Percentiles rank a stretch among this genome's conserved stretches.
Evolutionary conservation across 108 stramenopile genomes (phyloP).

Genomic region (Skeletonema tropicum): DNA sequence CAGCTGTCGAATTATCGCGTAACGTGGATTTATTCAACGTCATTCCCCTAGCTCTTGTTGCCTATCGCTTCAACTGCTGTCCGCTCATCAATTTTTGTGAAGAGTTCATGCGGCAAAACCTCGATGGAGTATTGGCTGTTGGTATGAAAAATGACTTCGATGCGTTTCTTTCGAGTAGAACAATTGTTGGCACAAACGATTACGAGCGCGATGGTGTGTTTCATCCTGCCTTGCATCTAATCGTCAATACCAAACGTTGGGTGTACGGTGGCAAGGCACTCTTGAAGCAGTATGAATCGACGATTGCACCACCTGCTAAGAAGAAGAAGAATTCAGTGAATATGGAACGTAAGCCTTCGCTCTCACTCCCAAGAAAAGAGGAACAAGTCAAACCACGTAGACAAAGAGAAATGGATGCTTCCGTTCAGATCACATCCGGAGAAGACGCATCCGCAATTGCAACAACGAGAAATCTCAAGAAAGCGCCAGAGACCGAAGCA

Average conservation of each 20-base stretch:
- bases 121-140: slow-evolving; percentile 81
- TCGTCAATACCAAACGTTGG: slow-evolving; percentile 38
- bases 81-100: slow-evolving; percentile 63
- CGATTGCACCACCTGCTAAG: not conserved
- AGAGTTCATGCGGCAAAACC: slow-evolving; percentile 69
- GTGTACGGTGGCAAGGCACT: slow-evolving; percentile 15
- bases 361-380: not conserved
- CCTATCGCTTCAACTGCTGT: slow-evolving; percentile 57
- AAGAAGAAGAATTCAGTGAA: slow-evolving; percentile 9
- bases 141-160: slow-evolving; percentile 63
- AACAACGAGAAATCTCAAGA: not conserved
- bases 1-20: slow-evolving; percentile 56
- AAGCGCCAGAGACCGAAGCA: not conserved
- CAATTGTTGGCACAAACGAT: slow-evolving; percentile 25
- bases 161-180: slow-evolving; percentile 55
- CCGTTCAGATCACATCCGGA: not conserved
- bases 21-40: slow-evolving; percentile 85
- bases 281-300: slow-evolving; percentile 29
- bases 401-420: not conserved
- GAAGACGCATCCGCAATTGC: not conserved
- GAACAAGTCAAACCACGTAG: not conserved
- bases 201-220: slow-evolving; percentile 52
- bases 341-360: not conserved
- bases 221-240: slow-evolving; percentile 61
- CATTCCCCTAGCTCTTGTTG: slow-evolving; percentile 65